Evolutionary conservation across 2,329 filamentous ascomycete species (phyloP).

Genomic region (Hypoxylon sp.): DNA sequence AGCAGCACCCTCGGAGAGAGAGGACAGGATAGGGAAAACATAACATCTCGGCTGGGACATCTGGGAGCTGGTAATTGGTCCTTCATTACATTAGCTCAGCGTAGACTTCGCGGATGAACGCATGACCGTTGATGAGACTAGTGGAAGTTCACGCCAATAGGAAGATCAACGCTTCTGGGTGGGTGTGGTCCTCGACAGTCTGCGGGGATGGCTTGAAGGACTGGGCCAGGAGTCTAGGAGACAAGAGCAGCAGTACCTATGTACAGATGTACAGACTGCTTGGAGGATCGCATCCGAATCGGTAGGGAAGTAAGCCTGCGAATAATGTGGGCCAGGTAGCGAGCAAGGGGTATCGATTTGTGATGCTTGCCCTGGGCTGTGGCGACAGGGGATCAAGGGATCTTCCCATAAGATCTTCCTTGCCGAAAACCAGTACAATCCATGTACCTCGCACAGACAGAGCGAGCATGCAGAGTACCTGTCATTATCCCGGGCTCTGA

Average conservation of each 20-base stretch:
- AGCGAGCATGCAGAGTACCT: conserved; percentile 43
- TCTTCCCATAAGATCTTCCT: conserved; percentile 54
- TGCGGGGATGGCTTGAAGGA: conserved; percentile 52
- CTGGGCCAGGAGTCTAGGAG: conserved; percentile 34
- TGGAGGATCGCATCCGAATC: conserved; percentile 54
- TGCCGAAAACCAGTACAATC: conserved; percentile 47
- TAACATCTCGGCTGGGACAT: conserved; percentile 60
- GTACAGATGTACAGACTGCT: conserved; percentile 43
- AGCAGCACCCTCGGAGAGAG: conserved; percentile 51
- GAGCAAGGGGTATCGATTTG: conserved; percentile 54
- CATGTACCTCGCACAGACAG: conserved; percentile 47
- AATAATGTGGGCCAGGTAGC: conserved; percentile 50
- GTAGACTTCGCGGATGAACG: conserved; percentile 65
- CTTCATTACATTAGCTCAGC: conserved; percentile 62
- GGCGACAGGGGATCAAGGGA: conserved; percentile 50
- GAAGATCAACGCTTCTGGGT: conserved; percentile 48
- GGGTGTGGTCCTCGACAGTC: conserved; percentile 54
- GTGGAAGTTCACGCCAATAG: conserved; percentile 59
- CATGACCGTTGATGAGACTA: conserved; percentile 66
- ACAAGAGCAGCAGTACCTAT: conserved; percentile 21
- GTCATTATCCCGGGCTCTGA: conserved; percentile 36
- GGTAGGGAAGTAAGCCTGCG: conserved; percentile 53
- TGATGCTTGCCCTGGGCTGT: conserved; percentile 50
- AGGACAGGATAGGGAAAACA: conserved; percentile 54
- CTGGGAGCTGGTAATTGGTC: conserved; percentile 59